phyloP scores from a whole-genome alignment of 345 rosid species.

The Citrus cavaleriei region DNA sequence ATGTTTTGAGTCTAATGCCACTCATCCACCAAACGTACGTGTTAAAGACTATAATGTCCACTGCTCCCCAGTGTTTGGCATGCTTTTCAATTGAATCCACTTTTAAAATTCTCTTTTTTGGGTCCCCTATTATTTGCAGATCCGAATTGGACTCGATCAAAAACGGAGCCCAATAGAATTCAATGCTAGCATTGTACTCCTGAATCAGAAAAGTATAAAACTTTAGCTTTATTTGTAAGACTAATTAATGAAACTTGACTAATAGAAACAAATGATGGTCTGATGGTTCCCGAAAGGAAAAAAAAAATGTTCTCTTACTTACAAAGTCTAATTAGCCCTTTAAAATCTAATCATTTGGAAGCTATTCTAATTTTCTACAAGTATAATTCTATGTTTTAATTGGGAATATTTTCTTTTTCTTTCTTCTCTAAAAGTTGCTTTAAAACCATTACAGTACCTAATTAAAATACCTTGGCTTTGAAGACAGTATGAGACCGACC shows the following conservation, averaged over 20 bases:
- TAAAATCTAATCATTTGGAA: too few species aligned
- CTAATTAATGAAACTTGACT: not conserved
- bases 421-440: not conserved
- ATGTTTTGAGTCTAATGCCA: conserved; percentile 55
- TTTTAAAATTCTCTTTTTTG: conserved; percentile 67
- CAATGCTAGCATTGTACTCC: conserved; percentile 79
- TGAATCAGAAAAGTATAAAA: conserved; percentile 1
- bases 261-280: too few species aligned
- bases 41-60: conserved; percentile 78
- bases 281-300: too few species aligned
- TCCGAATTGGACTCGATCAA: conserved; percentile 84
- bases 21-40: conserved; percentile 99
- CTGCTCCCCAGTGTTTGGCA: conserved; percentile 67
- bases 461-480: conserved; percentile 52
- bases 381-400: too few species aligned
- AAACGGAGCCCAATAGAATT: conserved; percentile 95
- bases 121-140: conserved; percentile 51
- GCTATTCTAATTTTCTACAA: too few species aligned
- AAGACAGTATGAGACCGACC: conserved; percentile 49
- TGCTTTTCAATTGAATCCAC: conserved; percentile 78
- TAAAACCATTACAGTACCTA: not conserved
- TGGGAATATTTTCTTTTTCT: not conserved
- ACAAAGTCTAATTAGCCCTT: too few species aligned
- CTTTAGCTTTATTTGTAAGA: not conserved
- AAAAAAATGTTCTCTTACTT: too few species aligned